Conservation (phyloP, 2,329 filamentous ascomycete genomes). For the Ustulina deusta region DNA sequence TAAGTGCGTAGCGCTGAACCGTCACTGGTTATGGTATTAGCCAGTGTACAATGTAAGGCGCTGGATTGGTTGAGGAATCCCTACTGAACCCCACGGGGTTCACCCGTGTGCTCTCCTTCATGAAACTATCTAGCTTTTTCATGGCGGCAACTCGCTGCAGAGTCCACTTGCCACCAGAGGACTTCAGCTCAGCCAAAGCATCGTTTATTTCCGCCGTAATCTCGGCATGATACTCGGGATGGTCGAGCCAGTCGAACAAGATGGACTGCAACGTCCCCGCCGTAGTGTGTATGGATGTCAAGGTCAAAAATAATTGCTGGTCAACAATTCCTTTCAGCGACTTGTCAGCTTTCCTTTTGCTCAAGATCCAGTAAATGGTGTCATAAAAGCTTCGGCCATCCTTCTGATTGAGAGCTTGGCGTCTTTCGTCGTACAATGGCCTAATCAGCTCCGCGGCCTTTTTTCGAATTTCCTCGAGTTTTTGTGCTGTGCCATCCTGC, state of each 20-base stretch:
- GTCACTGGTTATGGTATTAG: slow-evolving; percentile 30
- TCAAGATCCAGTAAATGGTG: slow-evolving; percentile 31
- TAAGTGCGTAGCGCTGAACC: slow-evolving; percentile 31
- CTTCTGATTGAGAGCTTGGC: not conserved
- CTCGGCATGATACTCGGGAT: slow-evolving; percentile 30
- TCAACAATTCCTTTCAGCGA: slow-evolving; percentile 16
- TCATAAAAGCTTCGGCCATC: slow-evolving; percentile 17
- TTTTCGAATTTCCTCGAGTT: slow-evolving; percentile 11
- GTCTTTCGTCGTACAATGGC: slow-evolving; percentile 24
- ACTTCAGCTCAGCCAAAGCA: slow-evolving; percentile 3
- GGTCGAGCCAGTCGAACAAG: slow-evolving; percentile 36
- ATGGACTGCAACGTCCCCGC: slow-evolving; percentile 26
- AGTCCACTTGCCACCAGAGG: slow-evolving; percentile 31
- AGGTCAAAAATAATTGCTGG: slow-evolving; percentile 33
- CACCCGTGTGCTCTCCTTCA: slow-evolving; percentile 40
- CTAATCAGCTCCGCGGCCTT: slow-evolving; percentile 22
- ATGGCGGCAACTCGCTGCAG: slow-evolving; percentile 23
- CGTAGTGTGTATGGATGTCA: slow-evolving; percentile 36
- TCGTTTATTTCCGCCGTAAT: slow-evolving; percentile 33
- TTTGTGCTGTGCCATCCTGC: slow-evolving; percentile 10
- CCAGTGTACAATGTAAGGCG: not conserved
- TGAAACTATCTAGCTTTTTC: slow-evolving; percentile 40
- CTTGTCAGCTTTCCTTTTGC: slow-evolving; percentile 7
- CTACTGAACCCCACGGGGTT: slow-evolving; percentile 31
- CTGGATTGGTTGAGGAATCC: not conserved